Percentiles rank a stretch among this genome's conserved stretches.
These are phyloP conservation scores for Exserohilum turcica DNA, from an alignment of 2,329 filamentous ascomycete species.

Conservation along the genomic window DNA sequence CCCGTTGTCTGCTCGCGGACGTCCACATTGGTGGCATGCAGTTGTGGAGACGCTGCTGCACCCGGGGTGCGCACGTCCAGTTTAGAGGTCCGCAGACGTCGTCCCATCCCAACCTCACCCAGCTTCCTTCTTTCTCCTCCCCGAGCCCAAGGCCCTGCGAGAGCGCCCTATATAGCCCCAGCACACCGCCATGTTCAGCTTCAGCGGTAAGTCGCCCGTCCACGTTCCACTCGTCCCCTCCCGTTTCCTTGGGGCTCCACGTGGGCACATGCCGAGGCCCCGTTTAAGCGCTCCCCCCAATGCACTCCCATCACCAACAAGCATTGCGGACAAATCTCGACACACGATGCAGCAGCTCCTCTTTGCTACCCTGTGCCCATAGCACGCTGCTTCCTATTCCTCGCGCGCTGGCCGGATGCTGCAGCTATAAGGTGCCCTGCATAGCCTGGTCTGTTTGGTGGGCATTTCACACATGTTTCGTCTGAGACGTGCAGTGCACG, in stretches of 20 bases:
- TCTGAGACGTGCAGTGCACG: conserved; percentile 29
- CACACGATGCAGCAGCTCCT: background rate
- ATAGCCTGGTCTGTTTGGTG: conserved; percentile 18
- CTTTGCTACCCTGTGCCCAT: background rate
- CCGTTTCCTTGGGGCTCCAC: conserved; percentile 1
- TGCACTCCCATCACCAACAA: conserved; percentile 1
- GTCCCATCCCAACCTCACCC: conserved; percentile 5
- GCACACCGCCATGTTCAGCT: conserved; percentile 42
- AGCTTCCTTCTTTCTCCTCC: conserved; percentile 6
- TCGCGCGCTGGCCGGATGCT: background rate
- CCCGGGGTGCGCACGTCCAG: conserved; percentile 24
- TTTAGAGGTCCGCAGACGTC: conserved; percentile 9
- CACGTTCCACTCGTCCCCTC: background rate
- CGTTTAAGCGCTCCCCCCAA: background rate
- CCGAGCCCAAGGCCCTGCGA: conserved; percentile 1
- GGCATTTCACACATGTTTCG: conserved; percentile 37
- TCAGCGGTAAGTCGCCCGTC: conserved; percentile 42
- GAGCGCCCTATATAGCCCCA: background rate
- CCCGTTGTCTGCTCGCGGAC: background rate
- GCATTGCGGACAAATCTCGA: background rate
- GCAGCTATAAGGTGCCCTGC: background rate
- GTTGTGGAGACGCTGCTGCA: conserved; percentile 13
- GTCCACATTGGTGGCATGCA: conserved; percentile 2
- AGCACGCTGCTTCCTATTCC: background rate
- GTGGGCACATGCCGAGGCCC: background rate